Percentiles rank a stretch among this genome's conserved stretches.
Evolutionary conservation across 441 rosid genomes (phyloP).

Genomic region (Syzygium syzygioides): DNA sequence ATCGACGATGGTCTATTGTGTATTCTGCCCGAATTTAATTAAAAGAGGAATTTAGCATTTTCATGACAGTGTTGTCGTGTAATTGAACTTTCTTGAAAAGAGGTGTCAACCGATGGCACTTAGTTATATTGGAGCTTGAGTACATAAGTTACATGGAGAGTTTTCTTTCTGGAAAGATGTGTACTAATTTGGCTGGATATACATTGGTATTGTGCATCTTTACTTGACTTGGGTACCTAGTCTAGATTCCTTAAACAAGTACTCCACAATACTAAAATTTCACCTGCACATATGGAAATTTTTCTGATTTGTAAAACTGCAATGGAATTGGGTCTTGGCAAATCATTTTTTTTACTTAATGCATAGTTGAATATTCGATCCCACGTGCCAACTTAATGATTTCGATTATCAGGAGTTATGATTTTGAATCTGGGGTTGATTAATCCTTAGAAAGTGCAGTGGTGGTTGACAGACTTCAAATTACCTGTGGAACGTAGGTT

Average conservation of each 20-base stretch:
- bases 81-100: background rate
- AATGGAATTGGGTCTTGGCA: too few relatives aligned
- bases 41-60: background rate
- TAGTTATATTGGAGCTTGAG: background rate
- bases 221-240: background rate
- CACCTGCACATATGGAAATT: background rate
- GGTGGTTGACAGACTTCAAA: background rate
- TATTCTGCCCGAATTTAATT: background rate
- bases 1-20: background rate
- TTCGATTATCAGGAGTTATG: background rate
- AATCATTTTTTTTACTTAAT: too few relatives aligned
- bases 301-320: background rate
- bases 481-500: conserved; percentile 40
- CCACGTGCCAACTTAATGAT: background rate
- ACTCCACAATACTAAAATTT: background rate
- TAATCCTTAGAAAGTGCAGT: background rate
- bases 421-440: background rate
- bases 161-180: background rate
- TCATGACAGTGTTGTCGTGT: background rate
- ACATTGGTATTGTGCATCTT: background rate
- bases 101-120: background rate
- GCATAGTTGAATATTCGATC: background rate
- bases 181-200: background rate
- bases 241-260: background rate
- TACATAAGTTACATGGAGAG: background rate